phyloP scores from a whole-genome alignment of 495 filamentous ascomycete genomes.

The Arthonia radiata region DNA sequence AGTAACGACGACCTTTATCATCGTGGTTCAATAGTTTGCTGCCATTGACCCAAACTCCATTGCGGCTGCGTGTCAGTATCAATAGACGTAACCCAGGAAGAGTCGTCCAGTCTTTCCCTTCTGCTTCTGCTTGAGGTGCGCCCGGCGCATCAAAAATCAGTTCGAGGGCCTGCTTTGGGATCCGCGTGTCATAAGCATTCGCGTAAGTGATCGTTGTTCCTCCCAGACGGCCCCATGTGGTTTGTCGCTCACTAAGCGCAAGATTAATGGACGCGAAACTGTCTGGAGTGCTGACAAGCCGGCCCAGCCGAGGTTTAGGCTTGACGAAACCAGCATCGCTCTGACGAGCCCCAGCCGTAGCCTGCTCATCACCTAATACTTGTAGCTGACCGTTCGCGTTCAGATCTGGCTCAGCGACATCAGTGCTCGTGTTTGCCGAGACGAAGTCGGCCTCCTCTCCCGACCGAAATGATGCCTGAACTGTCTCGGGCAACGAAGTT shows the following conservation, averaged over 20 bases:
- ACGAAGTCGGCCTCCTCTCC: constrained; percentile 2
- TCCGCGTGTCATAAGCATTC: constrained; percentile 30
- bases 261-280: constrained; percentile 32
- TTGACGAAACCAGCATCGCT: constrained; percentile 9
- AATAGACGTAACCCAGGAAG: constrained; percentile 30
- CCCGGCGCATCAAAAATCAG: constrained; percentile 44
- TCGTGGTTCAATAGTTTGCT: constrained; percentile 25
- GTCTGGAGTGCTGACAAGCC: constrained; percentile 15
- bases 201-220: constrained; percentile 36
- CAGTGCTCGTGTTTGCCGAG: constrained; percentile 1
- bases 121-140: constrained; percentile 27
- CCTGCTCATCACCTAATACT: no score
- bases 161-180: constrained; percentile 63
- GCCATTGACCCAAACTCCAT: constrained; percentile 50
- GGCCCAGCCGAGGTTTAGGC: constrained; percentile 19
- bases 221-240: constrained; percentile 47
- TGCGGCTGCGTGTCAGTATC: constrained; percentile 44
- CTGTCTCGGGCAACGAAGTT: constrained; percentile 8
- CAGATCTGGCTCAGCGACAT: constrained; percentile 1
- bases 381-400: no score
- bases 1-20: constrained; percentile 23
- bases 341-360: background rate
- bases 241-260: constrained; percentile 33
- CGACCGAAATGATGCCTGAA: background rate
- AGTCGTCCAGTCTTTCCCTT: constrained; percentile 32